Percentiles rank a stretch among this genome's conserved stretches.
phyloP scores from a whole-genome alignment of 257 asterid genomes.

The Salvia rosmarinus region DNA sequence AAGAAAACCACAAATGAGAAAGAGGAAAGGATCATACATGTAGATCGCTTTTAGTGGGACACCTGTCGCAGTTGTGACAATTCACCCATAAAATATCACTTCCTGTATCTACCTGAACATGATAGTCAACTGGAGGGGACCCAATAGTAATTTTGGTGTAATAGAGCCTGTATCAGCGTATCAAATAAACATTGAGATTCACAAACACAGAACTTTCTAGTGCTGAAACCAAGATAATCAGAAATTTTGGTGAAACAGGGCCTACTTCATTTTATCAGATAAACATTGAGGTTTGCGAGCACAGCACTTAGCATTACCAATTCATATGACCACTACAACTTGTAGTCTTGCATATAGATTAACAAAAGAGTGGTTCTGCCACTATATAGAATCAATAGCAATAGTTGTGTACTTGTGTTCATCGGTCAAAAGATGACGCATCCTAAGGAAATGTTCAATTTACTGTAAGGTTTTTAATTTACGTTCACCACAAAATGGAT shows the following conservation, averaged over 20 bases:
- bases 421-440: background rate
- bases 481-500: background rate
- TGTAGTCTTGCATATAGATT: background rate
- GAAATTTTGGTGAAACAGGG: background rate
- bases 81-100: slow-evolving; percentile 98
- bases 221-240: background rate
- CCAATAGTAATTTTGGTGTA: slow-evolving; percentile 87
- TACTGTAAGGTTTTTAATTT: background rate
- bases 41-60: slow-evolving; percentile 85
- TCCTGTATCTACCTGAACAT: slow-evolving; percentile 97
- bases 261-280: background rate
- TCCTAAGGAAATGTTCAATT: background rate
- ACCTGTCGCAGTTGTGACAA: slow-evolving; percentile 75
- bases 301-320: background rate
- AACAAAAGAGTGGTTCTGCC: background rate
- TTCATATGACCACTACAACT: background rate
- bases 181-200: slow-evolving; percentile 20
- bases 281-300: background rate
- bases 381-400: background rate
- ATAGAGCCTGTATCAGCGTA: slow-evolving; percentile 72
- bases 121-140: slow-evolving; percentile 87
- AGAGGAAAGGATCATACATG: slow-evolving; percentile 51
- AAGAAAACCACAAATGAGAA: background rate
- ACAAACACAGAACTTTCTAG: background rate
- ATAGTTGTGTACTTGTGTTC: background rate